Evolutionary conservation across 441 rosid species (phyloP), one percentile per base, ranked within the genome.

Genomic region (Breynia disticha): DNA sequence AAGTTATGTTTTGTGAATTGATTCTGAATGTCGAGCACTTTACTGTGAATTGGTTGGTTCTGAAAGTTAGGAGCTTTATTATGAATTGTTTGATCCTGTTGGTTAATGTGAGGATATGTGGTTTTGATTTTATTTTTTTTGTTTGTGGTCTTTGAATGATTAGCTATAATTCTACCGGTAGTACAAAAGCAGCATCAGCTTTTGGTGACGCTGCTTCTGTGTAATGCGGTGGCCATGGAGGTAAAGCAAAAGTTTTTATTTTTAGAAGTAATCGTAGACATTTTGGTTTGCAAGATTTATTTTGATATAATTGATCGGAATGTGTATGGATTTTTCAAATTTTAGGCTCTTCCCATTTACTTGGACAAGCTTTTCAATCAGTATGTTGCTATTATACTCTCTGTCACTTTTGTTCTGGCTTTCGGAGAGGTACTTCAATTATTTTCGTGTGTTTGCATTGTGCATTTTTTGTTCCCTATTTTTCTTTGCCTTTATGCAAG

Each of bases 101-200:
- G 7, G 32, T 24, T 7, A 24, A 2, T 24, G 32, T 24, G 32
- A 24, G 32, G 32, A 15, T 46, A 10, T 16, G 11, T 46, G 50
- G 19, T 46, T n/a, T n/a, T n/a, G n/a, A n/a, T 46, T 46, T 46
- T 4, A 5, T 46, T 52, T 48, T 12, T 1, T 66, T 41, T 50
- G 2, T 10, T 20, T 16, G 50, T 46, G 45, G 18, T 52, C 2
- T n/a, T 24, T 42, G 49, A 12, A 50, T 46, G 16, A 20, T 50
- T 50, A 93, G 98, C 95, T 63, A 67, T 73, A 1, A 86, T 93
- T 65, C 67, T 84, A 37, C 97, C 97, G 1, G 95, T 91, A 60
- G 95, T 88, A 62, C 84, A 91, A 55, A 91, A 86, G 70, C 97
- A 91, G 74, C 98, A 93, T 58, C 97, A 86, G 71, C 97, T 91